Conservation (phyloP, 1,284 basidiomycete genomes). For the Athelia sp. region DNA sequence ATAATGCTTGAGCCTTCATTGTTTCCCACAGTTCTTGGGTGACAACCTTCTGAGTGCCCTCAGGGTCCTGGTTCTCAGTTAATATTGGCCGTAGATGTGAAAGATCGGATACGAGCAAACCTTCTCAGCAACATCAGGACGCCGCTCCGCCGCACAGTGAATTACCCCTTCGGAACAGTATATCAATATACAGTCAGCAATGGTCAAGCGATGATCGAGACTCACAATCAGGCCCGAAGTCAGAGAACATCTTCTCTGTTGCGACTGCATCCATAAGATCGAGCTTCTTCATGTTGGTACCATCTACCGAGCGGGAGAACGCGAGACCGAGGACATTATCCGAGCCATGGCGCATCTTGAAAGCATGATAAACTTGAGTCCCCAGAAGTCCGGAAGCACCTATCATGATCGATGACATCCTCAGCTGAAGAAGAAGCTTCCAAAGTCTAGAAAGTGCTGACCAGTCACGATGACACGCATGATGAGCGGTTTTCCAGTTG, state of each 20-base stretch:
- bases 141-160: constrained; percentile 81
- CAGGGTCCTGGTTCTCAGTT: constrained; percentile 47
- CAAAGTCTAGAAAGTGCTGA: constrained; percentile 11
- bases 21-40: constrained; percentile 2
- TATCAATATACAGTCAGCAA: no score
- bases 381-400: constrained; percentile 80
- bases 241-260: constrained; percentile 43
- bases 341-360: constrained; percentile 31
- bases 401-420: constrained; percentile 17
- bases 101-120: constrained; percentile 29
- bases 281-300: constrained; percentile 47
- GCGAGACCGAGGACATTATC: constrained; percentile 57
- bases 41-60: constrained; percentile 52
- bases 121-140: constrained; percentile 81
- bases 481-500: neutral
- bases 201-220: constrained; percentile 2
- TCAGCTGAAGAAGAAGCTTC: neutral
- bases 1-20: neutral
- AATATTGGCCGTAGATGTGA: neutral
- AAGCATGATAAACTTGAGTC: constrained; percentile 58
- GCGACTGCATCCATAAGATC: constrained; percentile 53
- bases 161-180: constrained; percentile 55
- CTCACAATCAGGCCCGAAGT: constrained; percentile 65
- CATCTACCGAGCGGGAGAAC: constrained; percentile 43
- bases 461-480: constrained; percentile 51